These are phyloP conservation scores for Crithidia mellificae DNA, from an alignment of 208 protist species.

Conservation along the genomic window DNA sequence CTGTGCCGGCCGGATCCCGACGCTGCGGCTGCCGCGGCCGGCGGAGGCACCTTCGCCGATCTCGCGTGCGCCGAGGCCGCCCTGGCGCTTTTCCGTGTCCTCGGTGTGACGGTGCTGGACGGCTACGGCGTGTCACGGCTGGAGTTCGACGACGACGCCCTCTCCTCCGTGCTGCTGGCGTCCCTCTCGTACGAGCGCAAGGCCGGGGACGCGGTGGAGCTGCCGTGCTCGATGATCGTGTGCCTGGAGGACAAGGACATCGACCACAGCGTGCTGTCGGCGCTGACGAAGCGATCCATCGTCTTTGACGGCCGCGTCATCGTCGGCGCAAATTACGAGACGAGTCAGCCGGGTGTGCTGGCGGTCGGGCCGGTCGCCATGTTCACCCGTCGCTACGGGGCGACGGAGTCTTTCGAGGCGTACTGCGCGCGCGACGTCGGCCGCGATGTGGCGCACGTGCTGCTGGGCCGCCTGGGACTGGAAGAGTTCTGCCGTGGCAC, in stretches of 20 bases:
- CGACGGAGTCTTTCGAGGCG: constrained; percentile 78
- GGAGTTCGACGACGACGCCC: constrained; percentile 84
- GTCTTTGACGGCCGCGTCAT: constrained; percentile 94
- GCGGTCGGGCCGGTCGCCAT: constrained; percentile 92
- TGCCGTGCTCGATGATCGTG: constrained; percentile 83
- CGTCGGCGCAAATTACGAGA: constrained; percentile 87
- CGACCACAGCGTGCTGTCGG: constrained; percentile 81
- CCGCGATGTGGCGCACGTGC: constrained; percentile 59
- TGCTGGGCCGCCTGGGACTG: constrained; percentile 81
- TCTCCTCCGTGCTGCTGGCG: constrained; percentile 71
- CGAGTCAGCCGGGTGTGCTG: constrained; percentile 81
- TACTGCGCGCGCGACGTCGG: constrained; percentile 88
- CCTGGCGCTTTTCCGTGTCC: constrained; percentile 58
- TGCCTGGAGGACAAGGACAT: constrained; percentile 91
- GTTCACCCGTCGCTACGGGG: constrained; percentile 91
- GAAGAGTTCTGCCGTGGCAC: constrained; percentile 74
- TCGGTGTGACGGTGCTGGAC: constrained; percentile 82
- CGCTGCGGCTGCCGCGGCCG: constrained; percentile 1
- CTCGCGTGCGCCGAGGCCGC: constrained; percentile 53
- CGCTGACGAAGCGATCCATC: constrained; percentile 90
- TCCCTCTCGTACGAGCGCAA: constrained; percentile 46
- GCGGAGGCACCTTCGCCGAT: constrained; percentile 37
- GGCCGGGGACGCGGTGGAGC: constrained; percentile 77
- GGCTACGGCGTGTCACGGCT: constrained; percentile 76
- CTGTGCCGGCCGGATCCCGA: constrained; percentile 60